Base-by-base conservation (phyloP, 441 rosid genomes). In the Adansonia rubrostipa region DNA sequence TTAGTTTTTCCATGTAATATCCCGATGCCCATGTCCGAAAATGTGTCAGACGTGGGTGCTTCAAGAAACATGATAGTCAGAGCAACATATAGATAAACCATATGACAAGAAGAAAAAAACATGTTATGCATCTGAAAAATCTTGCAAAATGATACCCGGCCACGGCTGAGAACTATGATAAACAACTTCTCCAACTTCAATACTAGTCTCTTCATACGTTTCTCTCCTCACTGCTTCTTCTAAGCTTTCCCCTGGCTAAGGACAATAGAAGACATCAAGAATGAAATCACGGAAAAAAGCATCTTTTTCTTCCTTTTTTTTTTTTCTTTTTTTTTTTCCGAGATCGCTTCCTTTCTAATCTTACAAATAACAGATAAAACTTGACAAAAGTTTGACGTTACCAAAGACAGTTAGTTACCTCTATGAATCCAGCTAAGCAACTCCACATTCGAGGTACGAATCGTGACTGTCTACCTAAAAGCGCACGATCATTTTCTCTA, bases 81-180 rank as follows among this genome's bases (percentile, higher is more conserved):
- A 24, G 28, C 15, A 20, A 20, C 11, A 24, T 5, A 58, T 5
- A 73, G 6, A 44, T 14, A 9, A 9, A 58, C 13, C 36, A 53
- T 0, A n/a, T 28, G 1, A 60, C 11, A 42, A 17, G 19, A 60
- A 22, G 28, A 11, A 9, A 1, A 15, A 77, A 66, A 9, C 56
- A 42, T 8, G 0, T 11, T 19, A 40, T 44, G 9, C 77, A 2
- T 58, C 10, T n/a, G 24, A 61, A 62, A 13, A 17, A 42, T 42
- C 14, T 28, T 56, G 50, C 15, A 62, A 10, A 47, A 77, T 45
- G 20, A 72, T 87, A 93, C 98, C 98, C 65, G 99, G 99, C 99
- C 98, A 92, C 8, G 99, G 98, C 88, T 93, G 99, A 81, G 97
- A 96, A 84, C 97, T 94, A 85, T 94, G 97, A 73, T 94, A 96